Percentiles rank a stretch among this genome's conserved stretches.
These are phyloP conservation scores for Naematelia aurantialba DNA, from an alignment of 768 basidiomycete species.

Conservation along the genomic window DNA sequence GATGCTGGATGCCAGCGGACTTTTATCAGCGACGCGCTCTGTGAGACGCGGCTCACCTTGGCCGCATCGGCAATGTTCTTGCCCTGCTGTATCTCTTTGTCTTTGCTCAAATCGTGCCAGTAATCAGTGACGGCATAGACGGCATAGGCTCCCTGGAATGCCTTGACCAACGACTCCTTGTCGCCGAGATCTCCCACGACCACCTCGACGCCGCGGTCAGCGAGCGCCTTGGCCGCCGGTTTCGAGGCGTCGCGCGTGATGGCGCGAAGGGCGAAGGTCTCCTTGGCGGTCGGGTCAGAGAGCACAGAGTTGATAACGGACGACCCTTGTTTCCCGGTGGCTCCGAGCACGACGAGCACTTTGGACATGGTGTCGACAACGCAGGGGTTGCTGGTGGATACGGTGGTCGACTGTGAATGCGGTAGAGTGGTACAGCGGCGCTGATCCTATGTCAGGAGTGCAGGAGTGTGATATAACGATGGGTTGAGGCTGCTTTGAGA, in stretches of 20 bases:
- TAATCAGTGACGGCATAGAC: slow-evolving; percentile 35
- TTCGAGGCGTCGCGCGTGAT: slow-evolving; percentile 39
- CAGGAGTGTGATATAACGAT: too few relatives aligned
- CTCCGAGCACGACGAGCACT: slow-evolving; percentile 40
- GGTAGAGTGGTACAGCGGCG: neutral
- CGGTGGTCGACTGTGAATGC: neutral
- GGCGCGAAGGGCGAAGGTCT: slow-evolving; percentile 25
- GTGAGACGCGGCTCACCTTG: slow-evolving; percentile 16
- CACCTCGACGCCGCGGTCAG: slow-evolving; percentile 33
- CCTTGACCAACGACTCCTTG: slow-evolving; percentile 21
- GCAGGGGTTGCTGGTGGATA: neutral
- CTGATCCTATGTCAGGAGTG: too few relatives aligned
- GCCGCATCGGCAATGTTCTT: slow-evolving; percentile 29
- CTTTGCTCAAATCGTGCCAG: slow-evolving; percentile 14
- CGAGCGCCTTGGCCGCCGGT: slow-evolving; percentile 20
- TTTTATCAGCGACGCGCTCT: slow-evolving; percentile 1
- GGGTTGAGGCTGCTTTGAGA: too few relatives aligned
- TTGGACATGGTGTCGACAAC: slow-evolving; percentile 16
- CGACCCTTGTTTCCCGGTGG: slow-evolving; percentile 44
- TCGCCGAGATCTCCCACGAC: slow-evolving; percentile 31
- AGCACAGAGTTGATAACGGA: slow-evolving; percentile 33
- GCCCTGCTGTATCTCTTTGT: slow-evolving; percentile 23
- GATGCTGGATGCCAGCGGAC: slow-evolving; percentile 17
- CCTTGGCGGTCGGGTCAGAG: slow-evolving; percentile 13
- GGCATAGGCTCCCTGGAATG: slow-evolving; percentile 31